Evolutionary conservation across 192 early-diverging fungal genomes (phyloP).

Genomic region (Linnemannia elongata): DNA sequence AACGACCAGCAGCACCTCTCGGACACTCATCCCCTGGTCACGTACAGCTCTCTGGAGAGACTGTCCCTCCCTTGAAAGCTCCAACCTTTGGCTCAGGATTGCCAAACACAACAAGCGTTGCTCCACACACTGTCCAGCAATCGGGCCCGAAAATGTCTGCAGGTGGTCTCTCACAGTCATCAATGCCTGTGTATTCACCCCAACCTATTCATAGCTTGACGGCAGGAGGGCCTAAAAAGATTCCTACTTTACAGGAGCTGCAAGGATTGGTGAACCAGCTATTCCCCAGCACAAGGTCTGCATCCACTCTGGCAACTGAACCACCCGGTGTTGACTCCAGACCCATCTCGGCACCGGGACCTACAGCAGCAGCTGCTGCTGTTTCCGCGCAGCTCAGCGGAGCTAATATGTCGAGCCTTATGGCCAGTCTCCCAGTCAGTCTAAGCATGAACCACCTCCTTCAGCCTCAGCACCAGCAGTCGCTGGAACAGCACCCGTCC

Average conservation of each 20-base stretch:
- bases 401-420: constrained; percentile 16
- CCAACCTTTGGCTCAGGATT: not conserved
- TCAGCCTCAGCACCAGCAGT: constrained; percentile 19
- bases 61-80: not conserved
- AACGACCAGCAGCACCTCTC: not conserved
- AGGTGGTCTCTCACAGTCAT: not conserved
- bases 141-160: not conserved
- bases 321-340: not conserved
- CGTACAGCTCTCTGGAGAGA: not conserved
- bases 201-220: not conserved
- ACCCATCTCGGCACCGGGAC: not conserved
- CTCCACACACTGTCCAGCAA: not conserved
- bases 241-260: constrained; percentile 32
- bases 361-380: constrained; percentile 22
- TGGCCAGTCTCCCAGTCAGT: constrained; percentile 29
- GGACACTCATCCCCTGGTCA: not conserved
- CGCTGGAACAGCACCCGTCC: constrained; percentile 2
- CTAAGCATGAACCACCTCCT: constrained; percentile 28
- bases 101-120: not conserved
- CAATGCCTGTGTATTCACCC: not conserved
- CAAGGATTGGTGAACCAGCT: constrained; percentile 51
- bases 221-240: constrained; percentile 11
- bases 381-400: constrained; percentile 31
- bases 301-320: not conserved
- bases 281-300: constrained; percentile 23